These are phyloP conservation scores for Leccinum insigne DNA, from an alignment of 1,284 basidiomycete species.

Conservation along the genomic window DNA sequence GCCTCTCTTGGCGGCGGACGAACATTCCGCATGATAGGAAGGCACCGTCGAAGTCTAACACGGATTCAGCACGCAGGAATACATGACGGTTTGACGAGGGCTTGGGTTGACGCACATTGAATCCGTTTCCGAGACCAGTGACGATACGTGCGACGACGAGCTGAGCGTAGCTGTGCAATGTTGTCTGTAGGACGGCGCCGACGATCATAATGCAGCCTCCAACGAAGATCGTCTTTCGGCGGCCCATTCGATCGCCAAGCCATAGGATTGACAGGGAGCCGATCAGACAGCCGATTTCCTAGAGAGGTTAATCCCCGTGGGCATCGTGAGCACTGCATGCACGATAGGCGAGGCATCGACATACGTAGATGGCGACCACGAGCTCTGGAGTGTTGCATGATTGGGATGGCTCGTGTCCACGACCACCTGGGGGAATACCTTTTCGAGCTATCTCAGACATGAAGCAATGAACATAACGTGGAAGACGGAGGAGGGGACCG, in stretches of 20 bases:
- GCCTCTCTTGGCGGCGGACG: slow-evolving; percentile 59
- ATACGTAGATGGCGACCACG: slow-evolving; percentile 32
- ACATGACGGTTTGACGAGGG: not conserved
- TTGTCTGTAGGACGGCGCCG: slow-evolving; percentile 50
- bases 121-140: slow-evolving; percentile 60
- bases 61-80: slow-evolving; percentile 1
- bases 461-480: not conserved
- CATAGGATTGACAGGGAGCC: slow-evolving; percentile 50
- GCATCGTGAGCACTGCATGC: not conserved
- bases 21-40: slow-evolving; percentile 66
- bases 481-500: not conserved
- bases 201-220: slow-evolving; percentile 54
- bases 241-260: slow-evolving; percentile 49
- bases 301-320: not conserved
- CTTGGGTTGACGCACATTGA: slow-evolving; percentile 48
- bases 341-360: not conserved
- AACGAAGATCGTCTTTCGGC: slow-evolving; percentile 48
- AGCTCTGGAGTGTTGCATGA: slow-evolving; percentile 34
- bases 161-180: slow-evolving; percentile 46
- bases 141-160: slow-evolving; percentile 52
- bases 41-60: slow-evolving; percentile 61
- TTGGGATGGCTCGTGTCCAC: slow-evolving; percentile 30
- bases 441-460: slow-evolving; percentile 11
- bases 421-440: slow-evolving; percentile 28
- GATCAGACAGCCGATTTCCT: slow-evolving; percentile 38